Base-by-base conservation (phyloP, 768 basidiomycete genomes). In the Fistulinella prunicolor region DNA sequence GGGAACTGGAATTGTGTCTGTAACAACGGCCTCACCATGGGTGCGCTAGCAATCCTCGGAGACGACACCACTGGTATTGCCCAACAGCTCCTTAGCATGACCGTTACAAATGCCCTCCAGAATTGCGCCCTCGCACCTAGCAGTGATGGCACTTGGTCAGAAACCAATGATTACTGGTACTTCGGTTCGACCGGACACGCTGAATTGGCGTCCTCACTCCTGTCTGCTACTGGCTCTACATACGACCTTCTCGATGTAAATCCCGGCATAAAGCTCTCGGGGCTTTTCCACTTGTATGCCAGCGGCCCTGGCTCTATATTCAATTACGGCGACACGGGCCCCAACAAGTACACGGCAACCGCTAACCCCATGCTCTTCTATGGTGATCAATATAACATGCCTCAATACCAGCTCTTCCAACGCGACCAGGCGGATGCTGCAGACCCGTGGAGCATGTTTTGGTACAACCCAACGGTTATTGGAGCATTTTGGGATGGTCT, bases 1-100 rank as follows among this genome's bases (percentile, higher is more conserved):
- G 95, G 95, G 17, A 99, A 98, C 75, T 99, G 96, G 96, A 99
- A 99, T 67, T 97, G 95, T 66, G 90, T 92, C 47, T 93, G 86
- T 74, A 98, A 97, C 66, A 80, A 81, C 39, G 96, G 96, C 48
- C 72, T 98, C 53, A 92, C 88, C 17, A 66, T 97, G 63, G 96
- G 79, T 38, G 81, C 96, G 1, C 83, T 99, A 48, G 94, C 96
- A 28, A 93, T 99, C 60, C 71, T 93, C 13, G 84, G 78, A 26
- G 89, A 94, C 56, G 86, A 95, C 57, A 80, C 77, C 13, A 86
- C 86, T 6, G 89, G 89, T 29, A 73, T 70, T 39, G 89, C 95
- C 0, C 58, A 72, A 47, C 70, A 78, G 41, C 70, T 95, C 19
- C 79, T 99, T 35, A 70, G 72, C 23, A 65, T 80, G 51, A 86